Base-by-base conservation (phyloP, 1,284 basidiomycete genomes). In the Tilletiopsis washingtonensis region DNA sequence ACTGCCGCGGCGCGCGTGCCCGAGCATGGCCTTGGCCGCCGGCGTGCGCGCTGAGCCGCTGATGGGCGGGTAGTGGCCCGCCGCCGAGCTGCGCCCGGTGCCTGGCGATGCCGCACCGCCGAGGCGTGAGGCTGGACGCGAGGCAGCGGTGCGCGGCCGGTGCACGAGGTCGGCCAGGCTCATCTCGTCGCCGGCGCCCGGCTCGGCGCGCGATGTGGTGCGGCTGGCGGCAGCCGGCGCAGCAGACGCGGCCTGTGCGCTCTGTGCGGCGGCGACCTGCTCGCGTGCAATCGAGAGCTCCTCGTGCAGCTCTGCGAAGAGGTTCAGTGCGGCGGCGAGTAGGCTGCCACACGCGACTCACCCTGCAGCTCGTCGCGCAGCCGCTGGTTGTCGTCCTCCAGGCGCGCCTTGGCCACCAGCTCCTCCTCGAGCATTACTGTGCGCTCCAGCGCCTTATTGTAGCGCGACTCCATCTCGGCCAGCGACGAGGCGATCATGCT, bases 371-470 rank as follows among this genome's bases (percentile, higher is more conserved):
- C 91, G 70, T 98, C 94, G 74, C 84, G 91, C 50, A 94, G 74
- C 39, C 94, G 80, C 75, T 98, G 94, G 45, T 81, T 82, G 68
- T 94, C 88, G 74, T 94, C 91, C 70, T 97, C 91, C 32, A 96
- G 72, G 56, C 80, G 83, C 3, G 88, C 85, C 75, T 91, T 93
- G 74, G 86, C 85, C 39, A 96, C 77, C n/a, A 98, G 78, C 71
- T 99, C 94, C 63, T 97, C 89, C 74, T 99, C 94, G 27, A 98
- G 79, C 40, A 98, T 76, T 43, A 94, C 96, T 75, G 96, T 97
- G 76, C 96, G 88, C 75, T 99, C 94, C 44, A 98, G 79, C 1
- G 86, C 86, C 53, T 84, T 82, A 59, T 90, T 84, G 76, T 97
- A 96, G 71, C 85, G 89, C 57, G 81, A 79, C 76, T 98, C 93